Base-by-base conservation (phyloP, 345 rosid genomes). In the Citrus australasica region DNA sequence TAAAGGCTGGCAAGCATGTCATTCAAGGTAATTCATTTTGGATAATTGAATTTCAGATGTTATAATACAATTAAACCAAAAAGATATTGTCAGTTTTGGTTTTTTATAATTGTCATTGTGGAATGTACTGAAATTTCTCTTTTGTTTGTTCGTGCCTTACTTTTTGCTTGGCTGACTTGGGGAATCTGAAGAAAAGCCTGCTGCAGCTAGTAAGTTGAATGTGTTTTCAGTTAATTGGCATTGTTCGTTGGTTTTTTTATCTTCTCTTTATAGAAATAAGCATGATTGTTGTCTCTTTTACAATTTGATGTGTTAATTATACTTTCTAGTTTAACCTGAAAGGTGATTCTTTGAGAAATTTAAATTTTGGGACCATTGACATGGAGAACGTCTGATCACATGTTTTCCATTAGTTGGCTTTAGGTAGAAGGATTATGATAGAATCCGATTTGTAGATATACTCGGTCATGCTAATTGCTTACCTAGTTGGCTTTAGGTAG, bases 1-100 rank as follows among this genome's bases (percentile, higher is more conserved):
- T 92, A n/a, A 89, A 89, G 88, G 93, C 90, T 22, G 97, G 96
- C 80, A 93, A 95, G 83, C 97, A 93, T 80, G 94, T 95, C 77
- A 88, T 93, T 84, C 98, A 95, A 90, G 98, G 98, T 92, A 59
- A 87, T 27, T 76, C 48, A 67, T 32, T 63, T 67, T 67, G 2
- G 5, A 33, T 75, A 38, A 62, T 48, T 53, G 11, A 53, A 17
- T 17, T 53, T 17, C 58, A 17, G 56, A 5, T 53, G 58, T 53
- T 53, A 53, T 53, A 53, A 53, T 53, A 16, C 16, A 42, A 11
- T 1, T 30, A 32, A 16, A 27, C 55, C 32, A 48, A 46, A 6
- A 42, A n/a, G 2, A 3, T 13, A 46, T 61, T 2, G 32, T 35
- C 37, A 0, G 37, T 73, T 46, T 75, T 72, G 9, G 73, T 71